A percentile compares a stretch with the other conserved stretches of the same genome.
These are phyloP conservation scores for Leishmania guyanensis DNA, from an alignment of 208 protist species.

Conservation along the genomic window DNA sequence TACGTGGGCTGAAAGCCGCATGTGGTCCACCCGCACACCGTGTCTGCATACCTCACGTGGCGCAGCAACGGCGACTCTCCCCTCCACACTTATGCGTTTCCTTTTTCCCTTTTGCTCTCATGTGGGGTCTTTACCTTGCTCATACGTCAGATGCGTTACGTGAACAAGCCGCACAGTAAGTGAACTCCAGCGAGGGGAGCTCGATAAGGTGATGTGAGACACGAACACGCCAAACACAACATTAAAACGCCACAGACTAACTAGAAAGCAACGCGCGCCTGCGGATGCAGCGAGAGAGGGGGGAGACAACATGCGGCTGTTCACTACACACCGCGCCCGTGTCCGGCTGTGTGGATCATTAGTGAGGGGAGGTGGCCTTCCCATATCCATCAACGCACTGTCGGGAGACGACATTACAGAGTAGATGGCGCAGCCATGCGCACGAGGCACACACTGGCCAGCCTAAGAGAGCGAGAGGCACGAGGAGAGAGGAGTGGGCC, in stretches of 20 bases:
- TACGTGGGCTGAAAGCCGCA: not conserved
- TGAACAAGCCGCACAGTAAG: not conserved
- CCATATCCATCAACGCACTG: not conserved
- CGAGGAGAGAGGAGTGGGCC: not conserved
- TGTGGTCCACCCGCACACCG: not conserved
- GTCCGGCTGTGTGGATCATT: not conserved
- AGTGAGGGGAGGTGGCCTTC: not conserved
- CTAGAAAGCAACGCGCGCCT: not conserved
- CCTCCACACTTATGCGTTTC: not conserved
- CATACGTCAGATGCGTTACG: not conserved
- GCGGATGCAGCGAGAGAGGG: conserved; percentile 3
- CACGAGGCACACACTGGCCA: not conserved
- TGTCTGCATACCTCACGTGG: not conserved
- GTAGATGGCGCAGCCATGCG: not conserved
- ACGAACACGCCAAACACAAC: not conserved
- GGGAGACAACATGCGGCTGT: not conserved
- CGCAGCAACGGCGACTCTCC: not conserved
- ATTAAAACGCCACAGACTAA: not conserved
- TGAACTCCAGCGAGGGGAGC: not conserved
- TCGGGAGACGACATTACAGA: not conserved
- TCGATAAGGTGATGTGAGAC: not conserved
- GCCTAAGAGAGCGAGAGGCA: not conserved
- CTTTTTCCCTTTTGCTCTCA: not conserved
- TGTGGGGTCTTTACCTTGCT: not conserved
- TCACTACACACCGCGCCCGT: not conserved